Conservation (phyloP, 2,329 filamentous ascomycete genomes). For the Neodidymelliopsis sp. region DNA sequence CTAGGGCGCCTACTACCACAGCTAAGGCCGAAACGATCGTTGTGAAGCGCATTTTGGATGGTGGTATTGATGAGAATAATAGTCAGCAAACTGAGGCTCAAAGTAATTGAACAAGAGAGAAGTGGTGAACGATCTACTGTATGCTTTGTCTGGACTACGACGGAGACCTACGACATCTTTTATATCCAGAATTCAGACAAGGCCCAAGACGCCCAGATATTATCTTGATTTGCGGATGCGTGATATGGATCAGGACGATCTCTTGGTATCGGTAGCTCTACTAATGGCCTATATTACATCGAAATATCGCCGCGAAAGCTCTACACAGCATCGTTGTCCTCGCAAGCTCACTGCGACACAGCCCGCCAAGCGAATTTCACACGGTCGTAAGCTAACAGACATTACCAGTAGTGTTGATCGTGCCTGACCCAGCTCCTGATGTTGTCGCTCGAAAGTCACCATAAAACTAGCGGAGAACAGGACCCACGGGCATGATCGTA, state of each 20-base stretch:
- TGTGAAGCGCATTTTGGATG: constrained; percentile 5
- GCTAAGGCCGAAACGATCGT: neutral
- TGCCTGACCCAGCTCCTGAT: too few relatives aligned
- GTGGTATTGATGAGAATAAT: too few relatives aligned
- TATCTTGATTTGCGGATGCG: too few relatives aligned
- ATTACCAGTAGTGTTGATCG: too few relatives aligned
- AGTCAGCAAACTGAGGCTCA: neutral
- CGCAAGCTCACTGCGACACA: too few relatives aligned
- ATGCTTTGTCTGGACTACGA: too few relatives aligned
- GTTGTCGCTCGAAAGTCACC: too few relatives aligned
- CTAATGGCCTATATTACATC: neutral
- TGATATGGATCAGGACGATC: neutral
- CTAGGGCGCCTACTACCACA: neutral
- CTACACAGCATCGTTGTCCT: neutral
- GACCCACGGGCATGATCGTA: too few relatives aligned
- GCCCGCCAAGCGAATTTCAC: too few relatives aligned
- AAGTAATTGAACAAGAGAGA: neutral
- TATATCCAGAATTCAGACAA: neutral
- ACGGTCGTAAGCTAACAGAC: too few relatives aligned
- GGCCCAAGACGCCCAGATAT: neutral
- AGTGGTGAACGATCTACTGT: neutral
- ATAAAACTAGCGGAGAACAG: too few relatives aligned
- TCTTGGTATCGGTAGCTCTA: neutral
- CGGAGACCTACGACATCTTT: too few relatives aligned
- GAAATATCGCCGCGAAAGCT: constrained; percentile 10